Conservation (phyloP, 805 yeast species). For the Metschnikowia cerradonensis region DNA sequence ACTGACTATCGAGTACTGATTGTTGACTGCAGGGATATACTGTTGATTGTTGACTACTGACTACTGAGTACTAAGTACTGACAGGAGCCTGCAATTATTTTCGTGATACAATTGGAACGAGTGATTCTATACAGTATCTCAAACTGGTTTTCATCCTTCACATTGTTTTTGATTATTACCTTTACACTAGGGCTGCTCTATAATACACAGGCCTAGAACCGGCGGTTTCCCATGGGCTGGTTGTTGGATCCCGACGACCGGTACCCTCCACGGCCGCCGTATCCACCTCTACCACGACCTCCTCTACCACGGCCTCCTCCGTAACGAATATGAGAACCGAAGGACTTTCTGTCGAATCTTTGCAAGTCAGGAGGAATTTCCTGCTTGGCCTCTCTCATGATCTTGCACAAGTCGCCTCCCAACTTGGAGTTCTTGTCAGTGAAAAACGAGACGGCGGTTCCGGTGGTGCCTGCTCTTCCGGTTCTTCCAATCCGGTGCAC, state of each 20-base stretch:
- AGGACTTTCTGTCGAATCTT: slow-evolving; percentile 61
- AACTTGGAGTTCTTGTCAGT: slow-evolving; percentile 81
- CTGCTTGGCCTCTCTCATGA: slow-evolving; percentile 94
- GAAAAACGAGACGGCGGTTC: slow-evolving; percentile 94
- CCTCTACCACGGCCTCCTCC: slow-evolving; percentile 33
- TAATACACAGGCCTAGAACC: slow-evolving; percentile 25
- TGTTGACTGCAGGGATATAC: no score
- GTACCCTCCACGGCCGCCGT: slow-evolving; percentile 43
- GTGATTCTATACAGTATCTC: no score
- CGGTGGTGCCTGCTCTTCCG: slow-evolving; percentile 96
- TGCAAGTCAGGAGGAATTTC: slow-evolving; percentile 74
- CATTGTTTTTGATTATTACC: no score
- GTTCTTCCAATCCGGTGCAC: slow-evolving; percentile 99
- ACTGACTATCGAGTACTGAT: no score
- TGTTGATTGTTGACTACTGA: no score
- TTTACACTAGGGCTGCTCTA: neutral
- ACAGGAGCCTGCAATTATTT: no score
- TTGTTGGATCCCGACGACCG: slow-evolving; percentile 48
- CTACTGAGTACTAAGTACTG: no score
- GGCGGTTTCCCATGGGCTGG: slow-evolving; percentile 49
- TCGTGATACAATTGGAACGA: no score
- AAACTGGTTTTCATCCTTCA: no score
- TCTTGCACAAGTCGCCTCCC: slow-evolving; percentile 86
- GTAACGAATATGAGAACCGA: slow-evolving; percentile 54
- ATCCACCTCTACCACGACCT: slow-evolving; percentile 41